Evolutionary conservation across 148 eudicot genomes (phyloP), one percentile per base, ranked within the genome.

Genomic region (Vaccinium darrowii): DNA sequence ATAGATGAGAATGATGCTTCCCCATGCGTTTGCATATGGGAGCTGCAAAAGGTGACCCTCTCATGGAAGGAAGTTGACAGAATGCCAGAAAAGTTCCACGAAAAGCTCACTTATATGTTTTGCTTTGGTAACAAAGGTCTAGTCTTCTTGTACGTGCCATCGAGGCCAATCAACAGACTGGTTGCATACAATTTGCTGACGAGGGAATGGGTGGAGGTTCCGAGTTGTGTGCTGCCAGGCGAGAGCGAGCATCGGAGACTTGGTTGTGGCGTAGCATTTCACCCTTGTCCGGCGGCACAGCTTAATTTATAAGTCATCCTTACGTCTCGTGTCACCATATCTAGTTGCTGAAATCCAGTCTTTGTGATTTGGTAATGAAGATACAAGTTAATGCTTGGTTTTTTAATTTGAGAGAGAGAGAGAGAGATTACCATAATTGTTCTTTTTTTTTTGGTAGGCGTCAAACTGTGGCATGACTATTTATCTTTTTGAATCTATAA

Each of bases 31-130:
- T 96, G 95, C 86, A 87, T 96, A 85, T 96, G 98, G 98, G 98
- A 97, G 96, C 91, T 97, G 86, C 98, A 97, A 87, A 94, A 89
- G 88, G 94, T 94, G 99, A 93, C 92, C 88, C 94, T 96, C 78
- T 85, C 95, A 84, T 96, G 99, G 99, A 96, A 94, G 98, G 99
- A 96, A 98, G 99, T 94, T 90, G 99, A 96, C 99, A 96, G 99
- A 94, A 96, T 97, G 98, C 99, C 99, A 97, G 1, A 30, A 30
- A 30, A 30, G 33, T 30, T 30, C 33, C 33, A 30, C 33, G 99
- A 98, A 76, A 94, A 93, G 99, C 94, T 91, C 91, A 90, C 91
- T 11, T 78, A 91, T 67, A 94, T 94, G 99, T 92, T 89, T 83
- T 94, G 99, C 86, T 92, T 96, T 88, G 99, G 99, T 87, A 96